These are phyloP conservation scores for Phaeodactylum tricornutum DNA, from an alignment of 108 stramenopile genomes.

Conservation along the genomic window DNA sequence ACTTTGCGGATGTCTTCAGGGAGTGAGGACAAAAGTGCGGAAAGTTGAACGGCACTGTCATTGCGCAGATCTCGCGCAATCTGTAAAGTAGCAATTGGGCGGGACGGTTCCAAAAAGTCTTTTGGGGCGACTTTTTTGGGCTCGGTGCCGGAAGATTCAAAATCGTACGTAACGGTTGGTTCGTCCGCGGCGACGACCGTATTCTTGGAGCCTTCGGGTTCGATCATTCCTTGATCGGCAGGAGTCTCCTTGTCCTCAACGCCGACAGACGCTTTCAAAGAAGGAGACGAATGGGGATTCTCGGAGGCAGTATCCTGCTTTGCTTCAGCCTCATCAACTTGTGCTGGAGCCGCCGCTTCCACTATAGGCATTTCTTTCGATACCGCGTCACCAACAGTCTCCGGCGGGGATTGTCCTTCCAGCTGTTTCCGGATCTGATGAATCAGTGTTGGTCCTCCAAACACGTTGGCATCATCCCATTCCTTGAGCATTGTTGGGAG, in stretches of 20 bases:
- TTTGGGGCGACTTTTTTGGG: constrained; percentile 37
- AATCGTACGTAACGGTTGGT: constrained; percentile 27
- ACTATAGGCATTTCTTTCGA: background rate
- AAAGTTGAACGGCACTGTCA: constrained; percentile 54
- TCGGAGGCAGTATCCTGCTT: too few species aligned
- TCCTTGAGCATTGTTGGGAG: constrained; percentile 15
- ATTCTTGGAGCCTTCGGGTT: too few species aligned
- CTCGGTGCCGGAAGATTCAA: constrained; percentile 57
- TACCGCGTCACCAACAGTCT: constrained; percentile 1
- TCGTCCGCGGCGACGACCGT: background rate
- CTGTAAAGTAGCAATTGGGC: constrained; percentile 69
- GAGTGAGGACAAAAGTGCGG: constrained; percentile 32
- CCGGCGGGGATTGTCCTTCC: background rate
- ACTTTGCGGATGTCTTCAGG: constrained; percentile 41
- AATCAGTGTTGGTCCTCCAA: constrained; percentile 57
- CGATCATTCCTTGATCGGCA: too few species aligned
- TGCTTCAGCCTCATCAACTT: constrained; percentile 3
- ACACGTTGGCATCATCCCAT: constrained; percentile 54
- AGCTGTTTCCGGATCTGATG: constrained; percentile 15
- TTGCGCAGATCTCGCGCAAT: constrained; percentile 73
- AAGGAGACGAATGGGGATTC: too few species aligned
- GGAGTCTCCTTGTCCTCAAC: too few species aligned
- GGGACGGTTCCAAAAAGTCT: constrained; percentile 62
- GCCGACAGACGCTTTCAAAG: too few species aligned
- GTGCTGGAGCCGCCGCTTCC: background rate